phyloP scores from a whole-genome alignment of 805 yeast species.

The Pichia gijzeniarum region DNA sequence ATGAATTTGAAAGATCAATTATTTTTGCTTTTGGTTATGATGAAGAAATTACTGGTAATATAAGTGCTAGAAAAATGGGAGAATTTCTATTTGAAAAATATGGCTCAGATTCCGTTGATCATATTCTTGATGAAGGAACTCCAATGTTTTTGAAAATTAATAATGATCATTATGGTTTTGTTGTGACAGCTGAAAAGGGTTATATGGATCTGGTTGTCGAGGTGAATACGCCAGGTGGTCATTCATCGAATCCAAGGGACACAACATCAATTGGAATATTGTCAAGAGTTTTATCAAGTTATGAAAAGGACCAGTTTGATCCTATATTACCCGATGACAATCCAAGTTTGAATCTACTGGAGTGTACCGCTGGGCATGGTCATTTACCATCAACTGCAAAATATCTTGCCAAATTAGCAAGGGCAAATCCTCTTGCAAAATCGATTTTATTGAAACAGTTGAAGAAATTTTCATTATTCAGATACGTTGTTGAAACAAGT shows the following conservation, averaged over 20 bases:
- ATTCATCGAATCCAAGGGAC: conserved; percentile 53
- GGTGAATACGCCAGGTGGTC: conserved; percentile 52
- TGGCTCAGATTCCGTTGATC: conserved; percentile 54
- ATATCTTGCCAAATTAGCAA: conserved; percentile 19
- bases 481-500: conserved; percentile 49
- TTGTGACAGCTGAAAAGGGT: conserved; percentile 43
- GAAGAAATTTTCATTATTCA: conserved; percentile 16
- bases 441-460: conserved; percentile 28
- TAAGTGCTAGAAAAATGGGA: conserved; percentile 54
- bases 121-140: conserved; percentile 52
- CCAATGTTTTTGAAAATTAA: conserved; percentile 28
- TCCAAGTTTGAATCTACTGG: conserved; percentile 51
- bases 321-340: conserved; percentile 43
- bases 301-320: conserved; percentile 52
- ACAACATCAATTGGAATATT: conserved; percentile 74
- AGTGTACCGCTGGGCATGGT: conserved; percentile 56
- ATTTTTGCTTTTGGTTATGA: conserved; percentile 69
- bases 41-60: conserved; percentile 62
- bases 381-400: not conserved
- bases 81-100: conserved; percentile 42
- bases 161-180: conserved; percentile 36
- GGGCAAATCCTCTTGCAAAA: conserved; percentile 30
- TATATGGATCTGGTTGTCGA: conserved; percentile 39
- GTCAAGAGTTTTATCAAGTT: conserved; percentile 44
- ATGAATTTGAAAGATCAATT: conserved; percentile 41